Conservation (phyloP, 164 flowering plant species). For the Vitis rotundifolia region DNA sequence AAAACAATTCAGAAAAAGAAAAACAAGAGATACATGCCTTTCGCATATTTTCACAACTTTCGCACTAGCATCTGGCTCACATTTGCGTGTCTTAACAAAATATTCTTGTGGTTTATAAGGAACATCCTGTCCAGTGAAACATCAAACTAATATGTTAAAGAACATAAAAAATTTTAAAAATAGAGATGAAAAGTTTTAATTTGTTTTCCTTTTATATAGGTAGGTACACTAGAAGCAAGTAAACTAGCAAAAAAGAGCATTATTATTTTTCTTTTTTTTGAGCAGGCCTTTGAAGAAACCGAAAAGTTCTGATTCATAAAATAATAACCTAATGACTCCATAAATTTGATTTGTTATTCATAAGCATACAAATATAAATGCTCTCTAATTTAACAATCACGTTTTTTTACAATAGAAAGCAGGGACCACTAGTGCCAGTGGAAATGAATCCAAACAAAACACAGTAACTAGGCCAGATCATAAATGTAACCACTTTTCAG, state of each 20-base stretch:
- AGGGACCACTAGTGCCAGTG: neutral
- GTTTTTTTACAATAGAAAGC: neutral
- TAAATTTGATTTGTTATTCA: neutral
- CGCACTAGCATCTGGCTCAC: slow-evolving; percentile 77
- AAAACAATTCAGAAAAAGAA: neutral
- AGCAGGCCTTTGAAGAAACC: neutral
- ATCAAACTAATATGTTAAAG: neutral
- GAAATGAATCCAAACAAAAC: neutral
- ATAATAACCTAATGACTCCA: neutral
- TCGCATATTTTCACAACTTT: slow-evolving; percentile 71
- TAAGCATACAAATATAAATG: neutral
- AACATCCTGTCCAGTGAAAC: slow-evolving; percentile 61
- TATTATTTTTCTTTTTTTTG: no score
- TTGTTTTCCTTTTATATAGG: no score
- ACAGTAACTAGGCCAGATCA: neutral
- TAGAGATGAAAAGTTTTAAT: neutral
- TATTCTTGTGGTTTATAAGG: slow-evolving; percentile 78
- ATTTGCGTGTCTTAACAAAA: slow-evolving; percentile 74
- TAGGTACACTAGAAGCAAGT: no score
- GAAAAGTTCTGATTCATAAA: neutral
- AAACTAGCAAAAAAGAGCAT: no score
- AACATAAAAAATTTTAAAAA: neutral
- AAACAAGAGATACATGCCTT: slow-evolving; percentile 46
- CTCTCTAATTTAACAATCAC: neutral
- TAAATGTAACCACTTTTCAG: neutral